Conservation (phyloP, 495 filamentous ascomycete species). For the Entonaema liquescens region DNA sequence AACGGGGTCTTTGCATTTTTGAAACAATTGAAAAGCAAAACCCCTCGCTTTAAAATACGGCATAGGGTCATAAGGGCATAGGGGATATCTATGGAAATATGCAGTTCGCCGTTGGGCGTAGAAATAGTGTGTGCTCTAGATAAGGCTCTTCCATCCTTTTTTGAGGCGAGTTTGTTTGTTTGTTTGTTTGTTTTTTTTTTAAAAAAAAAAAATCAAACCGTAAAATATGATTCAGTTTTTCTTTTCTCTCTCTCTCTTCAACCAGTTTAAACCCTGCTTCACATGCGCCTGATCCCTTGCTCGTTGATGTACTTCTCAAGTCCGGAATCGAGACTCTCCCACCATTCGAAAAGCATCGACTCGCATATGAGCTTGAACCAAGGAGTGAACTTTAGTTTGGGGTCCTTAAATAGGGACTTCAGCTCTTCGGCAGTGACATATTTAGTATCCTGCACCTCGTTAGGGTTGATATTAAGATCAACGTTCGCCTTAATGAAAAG, state of each 20-base stretch:
- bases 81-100: slow-evolving; percentile 1
- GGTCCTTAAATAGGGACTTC: slow-evolving; percentile 84
- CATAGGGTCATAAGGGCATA: not conserved
- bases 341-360: slow-evolving; percentile 98
- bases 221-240: not conserved
- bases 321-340: slow-evolving; percentile 81
- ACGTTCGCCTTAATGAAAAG: slow-evolving; percentile 97
- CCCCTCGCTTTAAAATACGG: slow-evolving; percentile 12
- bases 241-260: not conserved
- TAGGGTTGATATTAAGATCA: slow-evolving; percentile 78
- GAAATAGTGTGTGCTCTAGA: not conserved
- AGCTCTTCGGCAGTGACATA: slow-evolving; percentile 87
- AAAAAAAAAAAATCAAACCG: not conserved
- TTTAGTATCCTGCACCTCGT: slow-evolving; percentile 84
- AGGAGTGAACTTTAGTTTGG: slow-evolving; percentile 84
- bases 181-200: too few relatives aligned
- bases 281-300: slow-evolving; percentile 89
- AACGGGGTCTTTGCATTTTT: slow-evolving; percentile 28
- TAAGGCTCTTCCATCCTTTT: not conserved
- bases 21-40: slow-evolving; percentile 31
- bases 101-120: not conserved
- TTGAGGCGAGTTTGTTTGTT: not conserved
- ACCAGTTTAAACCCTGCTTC: slow-evolving; percentile 52
- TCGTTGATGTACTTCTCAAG: slow-evolving; percentile 89
- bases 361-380: slow-evolving; percentile 99